These are phyloP conservation scores for Echites panduratus DNA, from an alignment of 257 asterid species.

Conservation along the genomic window DNA sequence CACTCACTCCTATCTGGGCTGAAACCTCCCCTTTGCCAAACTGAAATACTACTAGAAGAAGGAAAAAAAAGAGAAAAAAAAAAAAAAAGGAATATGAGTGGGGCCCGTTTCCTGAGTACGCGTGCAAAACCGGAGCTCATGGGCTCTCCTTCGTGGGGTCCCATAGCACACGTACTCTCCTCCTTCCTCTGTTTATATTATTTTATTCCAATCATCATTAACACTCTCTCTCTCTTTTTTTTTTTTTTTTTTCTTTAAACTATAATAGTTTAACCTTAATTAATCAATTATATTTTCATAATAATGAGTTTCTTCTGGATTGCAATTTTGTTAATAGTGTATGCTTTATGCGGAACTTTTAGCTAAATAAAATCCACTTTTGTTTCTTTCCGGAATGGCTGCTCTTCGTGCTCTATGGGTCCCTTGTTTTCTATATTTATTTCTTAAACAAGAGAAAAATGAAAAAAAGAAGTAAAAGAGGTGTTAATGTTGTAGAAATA, in stretches of 20 bases:
- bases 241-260: no score
- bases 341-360: background rate
- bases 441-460: background rate
- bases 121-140: constrained; percentile 42
- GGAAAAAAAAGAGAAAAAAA: background rate
- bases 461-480: background rate
- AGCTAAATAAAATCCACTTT: background rate
- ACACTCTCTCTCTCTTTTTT: no score
- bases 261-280: no score
- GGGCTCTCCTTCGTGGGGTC: constrained; percentile 18
- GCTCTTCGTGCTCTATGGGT: background rate
- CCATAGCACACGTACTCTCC: constrained; percentile 14
- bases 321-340: background rate
- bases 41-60: background rate
- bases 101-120: constrained; percentile 49
- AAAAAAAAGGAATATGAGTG: constrained; percentile 2
- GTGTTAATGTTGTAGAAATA: background rate
- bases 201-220: constrained; percentile 25
- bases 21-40: background rate
- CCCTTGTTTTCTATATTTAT: background rate
- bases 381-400: constrained; percentile 8
- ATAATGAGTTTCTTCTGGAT: no score
- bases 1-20: constrained; percentile 29
- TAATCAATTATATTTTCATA: no score
- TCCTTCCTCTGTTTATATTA: constrained; percentile 13